A percentile compares a stretch with the other conserved stretches of the same genome.
These are phyloP conservation scores for Daedaleopsis nitida DNA, from an alignment of 768 basidiomycete genomes.

Conservation along the genomic window DNA sequence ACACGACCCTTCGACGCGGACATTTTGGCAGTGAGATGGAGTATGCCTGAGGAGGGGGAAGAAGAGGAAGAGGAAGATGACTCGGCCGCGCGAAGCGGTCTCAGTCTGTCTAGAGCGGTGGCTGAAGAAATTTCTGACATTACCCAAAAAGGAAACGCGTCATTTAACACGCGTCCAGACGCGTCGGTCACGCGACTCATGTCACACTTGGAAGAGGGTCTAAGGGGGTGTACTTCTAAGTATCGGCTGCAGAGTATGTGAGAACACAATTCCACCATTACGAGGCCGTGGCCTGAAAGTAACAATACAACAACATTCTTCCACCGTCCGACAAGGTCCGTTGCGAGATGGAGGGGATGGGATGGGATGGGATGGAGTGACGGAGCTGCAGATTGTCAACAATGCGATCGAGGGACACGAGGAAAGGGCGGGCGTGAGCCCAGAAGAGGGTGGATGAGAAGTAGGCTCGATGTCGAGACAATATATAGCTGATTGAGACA, in stretches of 20 bases:
- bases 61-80: conserved; percentile 4
- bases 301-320: neutral
- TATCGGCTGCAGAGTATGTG: neutral
- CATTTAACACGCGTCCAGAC: conserved; percentile 6
- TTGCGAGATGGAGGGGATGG: neutral
- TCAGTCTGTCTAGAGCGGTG: neutral
- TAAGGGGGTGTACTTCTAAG: neutral
- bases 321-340: neutral
- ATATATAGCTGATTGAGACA: neutral
- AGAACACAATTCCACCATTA: neutral
- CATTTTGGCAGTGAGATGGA: conserved; percentile 19
- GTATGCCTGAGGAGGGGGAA: neutral
- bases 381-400: neutral
- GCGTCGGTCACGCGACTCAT: conserved; percentile 12
- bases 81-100: conserved; percentile 3
- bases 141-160: conserved; percentile 11
- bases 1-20: conserved; percentile 74
- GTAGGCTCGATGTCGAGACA: too few relatives aligned
- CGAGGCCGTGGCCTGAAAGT: neutral
- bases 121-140: conserved; percentile 11
- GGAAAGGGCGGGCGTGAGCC: too few relatives aligned
- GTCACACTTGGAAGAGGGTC: conserved; percentile 1
- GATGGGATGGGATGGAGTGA: neutral
- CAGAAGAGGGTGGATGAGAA: neutral
- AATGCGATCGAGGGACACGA: too few relatives aligned